phyloP scores from a whole-genome alignment of 805 yeast genomes.

The Suhomyces sp. region DNA sequence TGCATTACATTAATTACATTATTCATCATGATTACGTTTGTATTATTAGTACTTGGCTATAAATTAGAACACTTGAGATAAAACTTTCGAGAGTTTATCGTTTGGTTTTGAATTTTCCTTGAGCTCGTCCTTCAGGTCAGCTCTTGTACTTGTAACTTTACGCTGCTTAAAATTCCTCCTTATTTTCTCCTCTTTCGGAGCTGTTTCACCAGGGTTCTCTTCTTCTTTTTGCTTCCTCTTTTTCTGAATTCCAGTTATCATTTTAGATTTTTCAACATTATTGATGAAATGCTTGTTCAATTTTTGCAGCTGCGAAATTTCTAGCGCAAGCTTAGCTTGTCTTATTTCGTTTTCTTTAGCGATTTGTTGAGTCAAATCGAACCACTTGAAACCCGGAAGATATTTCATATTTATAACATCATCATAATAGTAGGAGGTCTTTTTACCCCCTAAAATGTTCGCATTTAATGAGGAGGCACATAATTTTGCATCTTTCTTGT shows the following conservation, averaged over 20 bases:
- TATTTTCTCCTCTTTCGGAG: constrained; percentile 30
- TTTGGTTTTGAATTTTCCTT: constrained; percentile 41
- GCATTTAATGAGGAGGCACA: constrained; percentile 87
- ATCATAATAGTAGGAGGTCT: constrained; percentile 87
- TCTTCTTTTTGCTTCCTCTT: constrained; percentile 37
- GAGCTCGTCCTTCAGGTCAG: constrained; percentile 51
- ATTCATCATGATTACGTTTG: neutral
- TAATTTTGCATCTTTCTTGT: constrained; percentile 82
- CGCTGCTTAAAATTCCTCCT: constrained; percentile 71
- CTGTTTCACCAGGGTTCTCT: constrained; percentile 15
- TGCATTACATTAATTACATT: neutral
- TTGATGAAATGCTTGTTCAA: constrained; percentile 79
- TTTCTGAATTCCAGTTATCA: constrained; percentile 63
- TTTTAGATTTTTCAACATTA: constrained; percentile 83
- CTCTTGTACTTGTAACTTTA: constrained; percentile 61
- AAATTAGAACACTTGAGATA: constrained; percentile 50
- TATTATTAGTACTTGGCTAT: neutral
- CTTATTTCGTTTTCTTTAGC: constrained; percentile 86
- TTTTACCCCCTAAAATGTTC: constrained; percentile 86
- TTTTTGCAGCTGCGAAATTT: constrained; percentile 83
- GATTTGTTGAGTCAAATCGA: constrained; percentile 88
- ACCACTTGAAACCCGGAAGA: constrained; percentile 91
- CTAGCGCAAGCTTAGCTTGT: constrained; percentile 83
- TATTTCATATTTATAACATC: constrained; percentile 91
- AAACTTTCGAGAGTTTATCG: constrained; percentile 44